Percentiles rank a stretch among this genome's conserved stretches.
phyloP scores from a whole-genome alignment of 306 rosid genomes.

The Trifolium repens region DNA sequence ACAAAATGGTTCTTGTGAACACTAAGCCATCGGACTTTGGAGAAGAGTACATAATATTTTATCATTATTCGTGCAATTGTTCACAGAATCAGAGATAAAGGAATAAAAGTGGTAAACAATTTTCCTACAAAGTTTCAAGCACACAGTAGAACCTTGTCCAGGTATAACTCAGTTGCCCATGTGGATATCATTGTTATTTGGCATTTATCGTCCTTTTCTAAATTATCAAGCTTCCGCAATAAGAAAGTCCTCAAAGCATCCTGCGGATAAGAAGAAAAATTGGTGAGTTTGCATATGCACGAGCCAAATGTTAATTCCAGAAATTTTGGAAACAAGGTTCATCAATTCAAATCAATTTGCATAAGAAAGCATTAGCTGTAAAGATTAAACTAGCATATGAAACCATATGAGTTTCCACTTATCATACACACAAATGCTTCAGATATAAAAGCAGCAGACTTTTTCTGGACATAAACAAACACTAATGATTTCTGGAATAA shows the following conservation, averaged over 20 bases:
- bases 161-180: slow-evolving; percentile 92
- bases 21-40: neutral
- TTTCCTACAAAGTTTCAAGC: slow-evolving; percentile 43
- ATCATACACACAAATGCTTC: slow-evolving; percentile 1
- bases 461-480: neutral
- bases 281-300: slow-evolving; percentile 20
- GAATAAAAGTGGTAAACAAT: slow-evolving; percentile 28
- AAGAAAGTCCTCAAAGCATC: slow-evolving; percentile 94
- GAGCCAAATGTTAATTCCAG: slow-evolving; percentile 31
- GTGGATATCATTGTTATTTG: slow-evolving; percentile 99
- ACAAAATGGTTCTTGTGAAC: neutral
- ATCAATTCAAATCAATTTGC: slow-evolving; percentile 32
- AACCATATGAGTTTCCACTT: slow-evolving; percentile 28
- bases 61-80: slow-evolving; percentile 18
- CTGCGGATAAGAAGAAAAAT: slow-evolving; percentile 54
- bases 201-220: slow-evolving; percentile 86
- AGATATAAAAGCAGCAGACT: slow-evolving; percentile 26
- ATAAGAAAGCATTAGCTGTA: slow-evolving; percentile 26
- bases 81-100: slow-evolving; percentile 23
- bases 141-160: slow-evolving; percentile 80
- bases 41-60: slow-evolving; percentile 16
- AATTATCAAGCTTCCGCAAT: slow-evolving; percentile 86
- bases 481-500: slow-evolving; percentile 18
- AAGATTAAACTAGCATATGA: slow-evolving; percentile 16
- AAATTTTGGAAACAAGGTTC: slow-evolving; percentile 8